Evolutionary conservation across 108 stramenopile species (phyloP), one percentile per base, ranked within the genome.

Genomic region (Cyclotella baltica): DNA sequence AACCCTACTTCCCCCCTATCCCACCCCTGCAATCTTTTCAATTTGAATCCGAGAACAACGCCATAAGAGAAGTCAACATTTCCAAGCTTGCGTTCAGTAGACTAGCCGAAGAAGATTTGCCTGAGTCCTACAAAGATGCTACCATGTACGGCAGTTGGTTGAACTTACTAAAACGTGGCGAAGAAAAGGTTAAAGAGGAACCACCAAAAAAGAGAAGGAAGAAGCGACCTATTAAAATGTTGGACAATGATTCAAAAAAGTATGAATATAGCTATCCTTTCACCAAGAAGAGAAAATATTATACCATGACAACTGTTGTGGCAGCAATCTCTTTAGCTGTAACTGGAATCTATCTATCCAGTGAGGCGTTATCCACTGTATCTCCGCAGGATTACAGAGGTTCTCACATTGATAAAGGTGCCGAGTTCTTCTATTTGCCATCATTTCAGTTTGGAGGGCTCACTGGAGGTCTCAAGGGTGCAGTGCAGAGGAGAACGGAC

Each of bases 391-490:
- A 43, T 66, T 43, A 47, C 43, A 48, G n/a, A n/a, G n/a, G n/a
- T n/a, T n/a, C n/a, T n/a, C n/a, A n/a, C n/a, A n/a, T n/a, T n/a
- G n/a, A n/a, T n/a, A n/a, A n/a, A n/a, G n/a, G 22, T 48, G 65
- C 16, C 4, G 73, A 25, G 48, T 68, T 28, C 3, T 30, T 38
- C 30, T 77, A 62, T 27, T 27, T 77, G n/a, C 67, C 67, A 11
- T 33, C 63, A 55, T 74, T 53, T 74, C 50, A 53, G 55, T 78
- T 78, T 40, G 77, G 77, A 31, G 77, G 77, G 16, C 63, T 51
- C 5, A 19, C 63, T 18, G 77, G 77, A 1, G 77, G 77, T 13
- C 43, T 78, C 28, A 11, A 33, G 29, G 69, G 62, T 25, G 62
- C 70, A 10, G 62, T 35, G 9, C 53, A 65, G 22, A 40, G 62